These are phyloP conservation scores for Curvularia verruculosa DNA, from an alignment of 2,329 filamentous ascomycete species.

Conservation along the genomic window DNA sequence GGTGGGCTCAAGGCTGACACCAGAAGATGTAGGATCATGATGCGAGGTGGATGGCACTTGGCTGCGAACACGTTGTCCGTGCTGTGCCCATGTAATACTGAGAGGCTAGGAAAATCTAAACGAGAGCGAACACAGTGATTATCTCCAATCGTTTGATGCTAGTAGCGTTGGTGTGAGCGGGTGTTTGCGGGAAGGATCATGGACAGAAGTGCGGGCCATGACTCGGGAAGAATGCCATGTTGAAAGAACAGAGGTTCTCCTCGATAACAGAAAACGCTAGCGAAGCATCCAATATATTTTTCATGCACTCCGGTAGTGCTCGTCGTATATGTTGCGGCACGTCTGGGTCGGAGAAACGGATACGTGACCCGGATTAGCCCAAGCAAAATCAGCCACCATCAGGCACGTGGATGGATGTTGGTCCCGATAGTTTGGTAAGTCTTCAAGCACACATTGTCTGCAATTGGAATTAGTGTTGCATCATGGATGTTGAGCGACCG, in stretches of 20 bases:
- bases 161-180: not conserved
- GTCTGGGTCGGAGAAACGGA: constrained; percentile 19
- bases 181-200: constrained; percentile 3
- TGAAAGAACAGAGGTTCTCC: not conserved
- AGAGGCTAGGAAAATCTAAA: not conserved
- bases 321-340: constrained; percentile 16
- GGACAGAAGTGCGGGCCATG: not conserved
- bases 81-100: constrained; percentile 3
- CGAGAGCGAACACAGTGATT: not conserved
- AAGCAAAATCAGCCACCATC: constrained; percentile 16
- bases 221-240: not conserved
- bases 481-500: not conserved
- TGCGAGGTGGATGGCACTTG: constrained; percentile 3
- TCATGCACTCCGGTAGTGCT: constrained; percentile 20
- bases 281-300: constrained; percentile 11
- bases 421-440: constrained; percentile 6
- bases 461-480: not conserved
- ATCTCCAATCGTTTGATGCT: not conserved
- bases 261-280: constrained; percentile 2
- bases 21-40: not conserved
- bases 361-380: constrained; percentile 15
- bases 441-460: not conserved
- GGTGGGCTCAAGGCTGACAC: not conserved
- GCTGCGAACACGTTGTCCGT: constrained; percentile 19
- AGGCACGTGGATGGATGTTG: constrained; percentile 13